phyloP scores from a whole-genome alignment of 1,284 basidiomycete species.

The Earliella scabrosa region DNA sequence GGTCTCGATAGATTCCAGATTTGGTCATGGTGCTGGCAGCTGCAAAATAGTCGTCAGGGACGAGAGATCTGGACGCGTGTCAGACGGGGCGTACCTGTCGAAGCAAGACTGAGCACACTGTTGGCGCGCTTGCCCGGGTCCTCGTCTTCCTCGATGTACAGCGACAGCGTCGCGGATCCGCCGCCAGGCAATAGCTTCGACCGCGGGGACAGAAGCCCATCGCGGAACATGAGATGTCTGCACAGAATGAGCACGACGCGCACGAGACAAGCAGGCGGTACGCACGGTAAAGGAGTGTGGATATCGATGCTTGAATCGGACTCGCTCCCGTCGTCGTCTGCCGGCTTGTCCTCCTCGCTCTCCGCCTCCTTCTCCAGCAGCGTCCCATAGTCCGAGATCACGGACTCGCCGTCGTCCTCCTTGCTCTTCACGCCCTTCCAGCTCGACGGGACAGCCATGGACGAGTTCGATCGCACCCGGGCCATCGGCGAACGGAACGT shows the following conservation, averaged over 20 bases:
- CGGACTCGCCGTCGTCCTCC: constrained; percentile 23
- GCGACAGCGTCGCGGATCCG: constrained; percentile 19
- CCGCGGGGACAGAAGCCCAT: constrained; percentile 74
- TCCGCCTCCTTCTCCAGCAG: constrained; percentile 30
- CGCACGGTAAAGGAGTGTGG: constrained; percentile 79
- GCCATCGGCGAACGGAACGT: constrained; percentile 19
- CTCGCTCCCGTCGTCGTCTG: constrained; percentile 47
- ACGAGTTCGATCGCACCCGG: constrained; percentile 19
- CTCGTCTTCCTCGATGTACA: constrained; percentile 23
- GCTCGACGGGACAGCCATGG: constrained; percentile 21
- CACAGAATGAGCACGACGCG: background rate
- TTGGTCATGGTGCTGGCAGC: constrained; percentile 52
- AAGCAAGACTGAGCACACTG: constrained; percentile 34
- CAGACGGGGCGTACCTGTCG: constrained; percentile 22
- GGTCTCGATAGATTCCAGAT: constrained; percentile 62
- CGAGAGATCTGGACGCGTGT: background rate
- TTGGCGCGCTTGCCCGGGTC: constrained; percentile 19
- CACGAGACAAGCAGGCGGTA: constrained; percentile 24
- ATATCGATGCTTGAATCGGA: constrained; percentile 77
- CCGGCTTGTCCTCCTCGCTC: constrained; percentile 30
- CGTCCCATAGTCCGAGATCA: constrained; percentile 27
- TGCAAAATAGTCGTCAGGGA: background rate
- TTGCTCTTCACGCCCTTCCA: constrained; percentile 20
- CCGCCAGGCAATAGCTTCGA: constrained; percentile 61
- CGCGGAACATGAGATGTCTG: constrained; percentile 74